Evolutionary conservation across 805 yeast species (phyloP).

Genomic region (Candida quercuum): DNA sequence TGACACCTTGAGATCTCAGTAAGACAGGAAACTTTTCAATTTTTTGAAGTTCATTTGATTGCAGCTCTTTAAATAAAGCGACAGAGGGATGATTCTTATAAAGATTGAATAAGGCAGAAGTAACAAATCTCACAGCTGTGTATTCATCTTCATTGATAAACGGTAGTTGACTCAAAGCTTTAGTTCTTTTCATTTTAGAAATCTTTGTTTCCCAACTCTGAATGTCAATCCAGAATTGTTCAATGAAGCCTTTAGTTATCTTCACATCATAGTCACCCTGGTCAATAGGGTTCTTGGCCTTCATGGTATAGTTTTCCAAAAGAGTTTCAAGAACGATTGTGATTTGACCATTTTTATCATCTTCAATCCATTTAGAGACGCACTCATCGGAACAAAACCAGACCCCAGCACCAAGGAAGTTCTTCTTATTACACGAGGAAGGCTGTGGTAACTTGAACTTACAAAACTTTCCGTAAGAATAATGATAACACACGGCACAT

Average conservation of each 20-base stretch:
- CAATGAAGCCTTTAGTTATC: conserved; percentile 18
- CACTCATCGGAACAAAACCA: conserved; percentile 54
- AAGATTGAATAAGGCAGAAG: conserved; percentile 32
- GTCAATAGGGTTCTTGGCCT: conserved; percentile 24
- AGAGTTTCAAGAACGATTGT: conserved; percentile 29
- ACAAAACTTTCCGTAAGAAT: conserved; percentile 41
- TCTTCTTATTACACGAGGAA: conserved; percentile 10
- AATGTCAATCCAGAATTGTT: conserved; percentile 33
- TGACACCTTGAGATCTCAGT: conserved; percentile 38
- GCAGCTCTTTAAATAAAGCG: conserved; percentile 35
- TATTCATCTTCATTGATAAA: conserved; percentile 48
- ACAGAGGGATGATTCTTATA: conserved; percentile 14
- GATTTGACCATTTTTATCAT: conserved; percentile 33
- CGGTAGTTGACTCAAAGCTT: conserved; percentile 33
- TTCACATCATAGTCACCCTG: conserved; percentile 9
- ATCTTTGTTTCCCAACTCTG: conserved; percentile 32
- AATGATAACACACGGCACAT: conserved; percentile 48
- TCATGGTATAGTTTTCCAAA: conserved; percentile 16
- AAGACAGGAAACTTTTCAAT: conserved; percentile 41
- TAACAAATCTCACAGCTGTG: conserved; percentile 42
- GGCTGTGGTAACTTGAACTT: conserved; percentile 31
- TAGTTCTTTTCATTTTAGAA: conserved; percentile 29
- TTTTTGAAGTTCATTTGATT: conserved; percentile 47
- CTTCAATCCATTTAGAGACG: conserved; percentile 26
- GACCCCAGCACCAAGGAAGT: conserved; percentile 34